Base-by-base conservation (phyloP, 2,329 filamentous ascomycete genomes). In the Aspergillus texensis region DNA sequence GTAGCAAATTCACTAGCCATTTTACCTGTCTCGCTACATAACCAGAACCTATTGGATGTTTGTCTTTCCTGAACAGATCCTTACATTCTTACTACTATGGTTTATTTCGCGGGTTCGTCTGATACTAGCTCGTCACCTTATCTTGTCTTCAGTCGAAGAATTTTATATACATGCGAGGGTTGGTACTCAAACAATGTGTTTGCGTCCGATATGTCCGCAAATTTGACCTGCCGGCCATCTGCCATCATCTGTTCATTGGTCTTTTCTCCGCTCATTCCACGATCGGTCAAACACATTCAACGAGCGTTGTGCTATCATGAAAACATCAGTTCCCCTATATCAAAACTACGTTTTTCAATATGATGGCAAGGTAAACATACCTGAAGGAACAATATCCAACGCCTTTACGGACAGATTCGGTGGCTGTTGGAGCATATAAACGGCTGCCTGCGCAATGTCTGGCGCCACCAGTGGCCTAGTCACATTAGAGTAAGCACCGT, bases 321-420 rank as follows among this genome's bases (percentile, higher is more conserved):
- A 48, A 11, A 10, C 48, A 53, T 62, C 30, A 57, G 48, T 46
- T n/a, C 0, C 43, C 21, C 24, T 4, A 52, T 24, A 10, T 14
- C 5, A 50, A 26, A 3, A n/a, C 5, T 2, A 6, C 14, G 16
- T 1, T 41, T n/a, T 2, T 2, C 26, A 12, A n/a, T 19, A 9
- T 26, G 24, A 28, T 41, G 28, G 6, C 10, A 45, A 19, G 45
- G 1, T n/a, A 34, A n/a, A 61, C 67, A 48, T 78, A 82, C 69
- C 67, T 1, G 69, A 71, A 6, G 81, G 80, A 32, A 84, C 80
- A 21, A 83, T 75, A 72, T 84, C 81, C 58, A 84, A 55, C 2
- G 81, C 81, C 71, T 83, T 83, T 2, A 84, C 71, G 19, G 77
- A 78, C 4, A 81, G 72, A 60, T 78, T 76, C 41, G 78, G 72